Conservation (phyloP, 2,329 filamentous ascomycete species). For the Eurotiales sp. region DNA sequence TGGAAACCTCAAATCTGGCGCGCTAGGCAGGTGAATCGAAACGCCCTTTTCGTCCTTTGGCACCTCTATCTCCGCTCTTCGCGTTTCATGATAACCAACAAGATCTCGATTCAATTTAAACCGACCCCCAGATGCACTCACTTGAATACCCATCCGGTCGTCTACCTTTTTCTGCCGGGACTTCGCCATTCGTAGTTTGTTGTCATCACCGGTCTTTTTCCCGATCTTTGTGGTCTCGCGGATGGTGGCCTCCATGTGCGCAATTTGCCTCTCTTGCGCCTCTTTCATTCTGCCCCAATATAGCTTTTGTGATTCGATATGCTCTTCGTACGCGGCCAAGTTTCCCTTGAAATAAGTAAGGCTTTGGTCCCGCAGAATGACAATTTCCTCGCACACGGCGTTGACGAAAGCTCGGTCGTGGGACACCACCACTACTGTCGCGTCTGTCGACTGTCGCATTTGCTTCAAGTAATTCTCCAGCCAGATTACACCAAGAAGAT, state of each 20-base stretch:
- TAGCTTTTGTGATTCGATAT: slow-evolving; percentile 61
- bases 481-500: slow-evolving; percentile 80
- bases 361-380: slow-evolving; percentile 69
- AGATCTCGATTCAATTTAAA: slow-evolving; percentile 80
- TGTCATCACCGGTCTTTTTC: slow-evolving; percentile 74
- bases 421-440: slow-evolving; percentile 73
- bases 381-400: slow-evolving; percentile 68
- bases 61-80: slow-evolving; percentile 67
- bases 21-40: slow-evolving; percentile 57
- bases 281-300: slow-evolving; percentile 73
- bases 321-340: slow-evolving; percentile 66
- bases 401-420: slow-evolving; percentile 81
- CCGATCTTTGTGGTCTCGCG: slow-evolving; percentile 70
- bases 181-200: slow-evolving; percentile 81
- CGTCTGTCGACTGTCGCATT: slow-evolving; percentile 50
- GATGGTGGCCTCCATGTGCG: slow-evolving; percentile 77
- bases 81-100: slow-evolving; percentile 56
- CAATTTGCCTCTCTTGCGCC: slow-evolving; percentile 73
- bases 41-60: slow-evolving; percentile 59
- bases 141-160: slow-evolving; percentile 72
- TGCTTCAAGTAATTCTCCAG: slow-evolving; percentile 67
- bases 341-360: slow-evolving; percentile 74
- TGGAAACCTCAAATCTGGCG: slow-evolving; percentile 69
- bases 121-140: slow-evolving; percentile 65
- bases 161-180: slow-evolving; percentile 81